Conservation (phyloP, 2,329 filamentous ascomycete genomes). For the Pestalotiopsis sp. region DNA sequence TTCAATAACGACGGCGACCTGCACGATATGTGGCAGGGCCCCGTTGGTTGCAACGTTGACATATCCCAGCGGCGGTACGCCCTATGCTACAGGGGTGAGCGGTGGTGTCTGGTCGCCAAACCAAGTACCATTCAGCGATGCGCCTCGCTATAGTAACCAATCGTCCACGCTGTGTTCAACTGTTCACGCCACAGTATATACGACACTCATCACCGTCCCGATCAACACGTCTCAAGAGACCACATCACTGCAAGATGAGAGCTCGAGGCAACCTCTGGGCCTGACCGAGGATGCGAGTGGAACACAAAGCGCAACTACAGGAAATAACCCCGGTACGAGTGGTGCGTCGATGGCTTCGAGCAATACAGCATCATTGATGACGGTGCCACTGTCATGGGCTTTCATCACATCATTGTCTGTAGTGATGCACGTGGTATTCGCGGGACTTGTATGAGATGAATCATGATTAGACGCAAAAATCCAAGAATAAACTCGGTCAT, state of each 20-base stretch:
- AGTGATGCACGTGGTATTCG: neutral
- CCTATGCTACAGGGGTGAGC: neutral
- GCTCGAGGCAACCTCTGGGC: neutral
- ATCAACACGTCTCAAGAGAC: neutral
- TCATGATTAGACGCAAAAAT: no score
- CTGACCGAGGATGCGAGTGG: neutral
- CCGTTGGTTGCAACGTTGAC: neutral
- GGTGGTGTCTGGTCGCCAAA: neutral
- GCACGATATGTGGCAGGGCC: neutral
- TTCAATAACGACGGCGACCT: constrained; percentile 20
- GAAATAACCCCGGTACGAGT: neutral
- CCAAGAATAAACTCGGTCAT: neutral
- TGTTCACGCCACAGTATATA: neutral
- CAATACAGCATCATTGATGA: neutral
- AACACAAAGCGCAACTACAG: neutral
- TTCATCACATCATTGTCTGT: neutral
- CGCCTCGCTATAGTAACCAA: neutral
- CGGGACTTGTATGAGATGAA: neutral
- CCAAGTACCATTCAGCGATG: neutral
- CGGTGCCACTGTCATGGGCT: neutral
- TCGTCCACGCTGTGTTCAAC: neutral
- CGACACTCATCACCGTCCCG: neutral
- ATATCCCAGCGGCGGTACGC: neutral
- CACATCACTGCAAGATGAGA: neutral
- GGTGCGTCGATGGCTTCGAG: neutral